Evolutionary conservation across 768 basidiomycete genomes (phyloP).

Genomic region (Suillus cothurnatus): DNA sequence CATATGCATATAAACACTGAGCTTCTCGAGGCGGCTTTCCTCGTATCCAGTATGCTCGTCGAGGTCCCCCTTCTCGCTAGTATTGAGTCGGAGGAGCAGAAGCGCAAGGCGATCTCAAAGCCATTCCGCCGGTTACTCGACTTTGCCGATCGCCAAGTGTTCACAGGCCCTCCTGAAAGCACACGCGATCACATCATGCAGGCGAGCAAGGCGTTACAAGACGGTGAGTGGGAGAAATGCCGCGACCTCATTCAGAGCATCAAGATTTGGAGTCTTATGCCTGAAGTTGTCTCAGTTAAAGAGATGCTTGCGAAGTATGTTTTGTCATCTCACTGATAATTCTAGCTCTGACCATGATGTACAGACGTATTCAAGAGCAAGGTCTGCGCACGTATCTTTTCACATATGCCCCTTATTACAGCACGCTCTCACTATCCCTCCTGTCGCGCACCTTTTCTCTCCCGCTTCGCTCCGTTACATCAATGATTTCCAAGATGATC

Average conservation of each 20-base stretch:
- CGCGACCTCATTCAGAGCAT: conserved; percentile 92
- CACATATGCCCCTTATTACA: conserved; percentile 88
- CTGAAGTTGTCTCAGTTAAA: conserved; percentile 83
- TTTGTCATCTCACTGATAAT: neutral
- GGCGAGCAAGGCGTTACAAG: conserved; percentile 93
- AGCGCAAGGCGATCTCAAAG: conserved; percentile 92
- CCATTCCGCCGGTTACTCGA: conserved; percentile 94
- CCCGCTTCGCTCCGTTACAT: conserved; percentile 77
- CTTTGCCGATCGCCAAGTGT: conserved; percentile 96
- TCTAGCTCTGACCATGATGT: neutral
- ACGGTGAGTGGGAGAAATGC: conserved; percentile 97
- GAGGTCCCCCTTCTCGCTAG: conserved; percentile 95
- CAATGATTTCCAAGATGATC: conserved; percentile 73
- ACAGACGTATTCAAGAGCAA: conserved; percentile 97
- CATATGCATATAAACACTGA: conserved; percentile 99
- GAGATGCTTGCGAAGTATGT: conserved; percentile 91
- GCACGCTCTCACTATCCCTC: conserved; percentile 83
- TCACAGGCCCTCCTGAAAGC: conserved; percentile 98
- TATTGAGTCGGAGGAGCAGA: conserved; percentile 92
- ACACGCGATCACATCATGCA: conserved; percentile 99
- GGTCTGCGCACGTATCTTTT: conserved; percentile 96
- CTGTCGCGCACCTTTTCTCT: conserved; percentile 89
- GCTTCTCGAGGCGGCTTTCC: conserved; percentile 94
- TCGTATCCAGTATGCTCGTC: conserved; percentile 98
- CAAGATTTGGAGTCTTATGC: conserved; percentile 98